These are phyloP conservation scores for Pleurotus platypus DNA, from an alignment of 768 basidiomycete genomes.

Conservation along the genomic window DNA sequence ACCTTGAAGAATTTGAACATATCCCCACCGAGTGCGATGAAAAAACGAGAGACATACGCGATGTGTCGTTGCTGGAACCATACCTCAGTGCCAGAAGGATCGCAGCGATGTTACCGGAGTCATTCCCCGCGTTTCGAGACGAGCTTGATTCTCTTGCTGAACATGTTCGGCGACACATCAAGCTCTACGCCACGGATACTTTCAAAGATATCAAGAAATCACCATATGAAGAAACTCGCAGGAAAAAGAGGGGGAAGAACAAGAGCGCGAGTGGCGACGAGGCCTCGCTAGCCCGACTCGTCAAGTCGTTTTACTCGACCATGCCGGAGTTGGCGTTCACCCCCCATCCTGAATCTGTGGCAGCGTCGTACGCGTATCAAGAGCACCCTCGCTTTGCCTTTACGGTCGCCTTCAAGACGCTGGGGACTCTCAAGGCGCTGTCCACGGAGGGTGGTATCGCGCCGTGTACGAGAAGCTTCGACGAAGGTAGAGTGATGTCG, in stretches of 20 bases:
- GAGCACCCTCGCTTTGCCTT: slow-evolving; percentile 41
- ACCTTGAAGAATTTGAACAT: neutral
- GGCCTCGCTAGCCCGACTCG: slow-evolving; percentile 22
- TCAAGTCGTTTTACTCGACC: slow-evolving; percentile 23
- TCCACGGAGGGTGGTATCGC: slow-evolving; percentile 26
- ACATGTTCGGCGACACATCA: slow-evolving; percentile 1
- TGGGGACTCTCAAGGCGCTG: slow-evolving; percentile 56
- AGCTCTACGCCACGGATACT: too few species aligned
- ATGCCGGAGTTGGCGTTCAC: slow-evolving; percentile 22
- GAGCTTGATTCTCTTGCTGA: slow-evolving; percentile 41
- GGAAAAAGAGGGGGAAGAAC: slow-evolving; percentile 11
- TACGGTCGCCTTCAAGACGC: slow-evolving; percentile 44
- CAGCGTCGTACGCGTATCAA: slow-evolving; percentile 55
- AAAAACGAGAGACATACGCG: neutral
- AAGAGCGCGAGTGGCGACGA: slow-evolving; percentile 11
- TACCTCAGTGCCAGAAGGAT: neutral
- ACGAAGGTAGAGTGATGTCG: slow-evolving; percentile 34
- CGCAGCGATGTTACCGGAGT: neutral
- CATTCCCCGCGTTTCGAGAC: slow-evolving; percentile 13
- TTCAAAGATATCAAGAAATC: neutral
- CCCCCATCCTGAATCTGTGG: slow-evolving; percentile 38
- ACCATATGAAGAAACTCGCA: slow-evolving; percentile 7
- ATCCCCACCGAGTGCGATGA: neutral
- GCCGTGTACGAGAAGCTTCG: slow-evolving; percentile 30
- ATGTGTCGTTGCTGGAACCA: neutral